These are phyloP conservation scores for Pseudotulostoma volvatum DNA, from an alignment of 495 filamentous ascomycete species.

Conservation along the genomic window DNA sequence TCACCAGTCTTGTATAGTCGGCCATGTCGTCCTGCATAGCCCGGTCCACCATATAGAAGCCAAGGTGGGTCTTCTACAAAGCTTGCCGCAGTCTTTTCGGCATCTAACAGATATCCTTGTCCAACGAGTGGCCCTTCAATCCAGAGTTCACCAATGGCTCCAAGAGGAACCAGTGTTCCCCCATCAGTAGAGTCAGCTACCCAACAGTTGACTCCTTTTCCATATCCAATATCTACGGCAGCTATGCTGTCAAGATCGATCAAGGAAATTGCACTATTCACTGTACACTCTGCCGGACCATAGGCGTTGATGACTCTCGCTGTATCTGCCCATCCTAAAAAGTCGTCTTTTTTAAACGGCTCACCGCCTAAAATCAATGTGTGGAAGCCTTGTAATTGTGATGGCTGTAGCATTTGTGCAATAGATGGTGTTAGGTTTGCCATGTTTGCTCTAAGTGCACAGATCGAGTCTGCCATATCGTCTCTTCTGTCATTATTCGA, in stretches of 20 bases:
- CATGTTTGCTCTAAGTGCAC: background rate
- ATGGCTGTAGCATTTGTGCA: constrained; percentile 5
- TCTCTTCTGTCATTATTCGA: constrained; percentile 3
- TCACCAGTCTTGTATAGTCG: constrained; percentile 3
- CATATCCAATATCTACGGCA: background rate
- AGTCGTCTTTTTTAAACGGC: constrained; percentile 1
- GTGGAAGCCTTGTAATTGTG: constrained; percentile 5
- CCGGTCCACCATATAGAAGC: constrained; percentile 15
- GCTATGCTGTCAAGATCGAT: background rate
- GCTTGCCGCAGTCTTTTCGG: constrained; percentile 13
- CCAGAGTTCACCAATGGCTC: constrained; percentile 35
- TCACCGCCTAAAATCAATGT: constrained; percentile 14
- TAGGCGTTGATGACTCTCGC: constrained; percentile 10
- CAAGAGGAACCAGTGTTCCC: constrained; percentile 32
- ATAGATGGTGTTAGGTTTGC: constrained; percentile 5
- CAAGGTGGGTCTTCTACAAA: constrained; percentile 39
- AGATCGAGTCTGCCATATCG: constrained; percentile 1
- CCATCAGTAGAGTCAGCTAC: constrained; percentile 14
- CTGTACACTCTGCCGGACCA: constrained; percentile 33
- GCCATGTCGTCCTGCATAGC: no score
- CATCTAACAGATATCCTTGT: constrained; percentile 29
- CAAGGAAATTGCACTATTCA: background rate
- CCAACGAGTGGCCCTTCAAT: constrained; percentile 35
- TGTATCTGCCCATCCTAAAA: constrained; percentile 22
- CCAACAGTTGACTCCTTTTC: constrained; percentile 28